Evolutionary conservation across 75 land plant genomes (phyloP), one percentile per base, ranked within the genome.

Genomic region (Cupressus sempervirens): DNA sequence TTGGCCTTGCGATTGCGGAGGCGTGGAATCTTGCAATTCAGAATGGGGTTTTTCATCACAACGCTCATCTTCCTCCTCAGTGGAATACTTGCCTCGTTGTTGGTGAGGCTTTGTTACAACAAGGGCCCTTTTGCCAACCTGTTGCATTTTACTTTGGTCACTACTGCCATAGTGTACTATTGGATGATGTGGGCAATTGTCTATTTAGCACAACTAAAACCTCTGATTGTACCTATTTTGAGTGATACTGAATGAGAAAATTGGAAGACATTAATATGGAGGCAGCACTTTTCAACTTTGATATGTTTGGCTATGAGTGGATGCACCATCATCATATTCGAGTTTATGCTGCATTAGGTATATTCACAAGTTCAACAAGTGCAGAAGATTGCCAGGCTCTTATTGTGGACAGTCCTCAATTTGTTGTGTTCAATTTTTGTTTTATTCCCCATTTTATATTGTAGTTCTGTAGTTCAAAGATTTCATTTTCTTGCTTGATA

Each of bases 141-240:
- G 91, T 83, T 93, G 7, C 92, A 92, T 82, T 83, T 92, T 41
- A 93, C 94, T 52, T 86, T 93, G 89, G 84, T 93, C 36, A 86
- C 85, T 34, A 93, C 94, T 6, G 92, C 94, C 50, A 88, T 88
- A 56, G 91, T 92, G 15, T 93, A 92, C 84, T 93, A 93, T 80
- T 93, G 94, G 94, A 91, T 93, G 93, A 93, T 93, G 94, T 82
- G 83, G 83, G 83, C 83, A 54, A 82, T 82, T 82, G 62, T 82
- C 54, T 82, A 82, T 82, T 30, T 82, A 82, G 83, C 83, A 82
- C 83, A 82, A 54, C 62, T 82, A 52, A 82, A 82, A 82, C 83
- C 83, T 52, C 54, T 82, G 36, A 2, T 82, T 82, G 83, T 82
- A 38, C 83, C 83, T 32, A 34, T 82, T 7, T 54, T 82, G 30